Conservation (phyloP, 1,139 yeast genomes). For the Candida neerlandica region DNA sequence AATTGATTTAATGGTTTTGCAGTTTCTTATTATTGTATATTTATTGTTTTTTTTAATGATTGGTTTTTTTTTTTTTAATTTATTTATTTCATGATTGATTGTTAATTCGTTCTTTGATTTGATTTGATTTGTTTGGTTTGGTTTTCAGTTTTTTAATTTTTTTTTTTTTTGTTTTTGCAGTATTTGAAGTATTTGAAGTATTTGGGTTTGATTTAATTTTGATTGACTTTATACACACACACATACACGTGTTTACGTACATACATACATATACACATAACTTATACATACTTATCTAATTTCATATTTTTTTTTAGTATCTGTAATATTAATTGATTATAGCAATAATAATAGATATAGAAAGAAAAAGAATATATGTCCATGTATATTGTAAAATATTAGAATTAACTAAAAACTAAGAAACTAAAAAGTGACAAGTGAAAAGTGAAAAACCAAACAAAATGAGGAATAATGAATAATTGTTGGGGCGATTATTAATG, state of each 20-base stretch:
- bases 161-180: too few relatives aligned
- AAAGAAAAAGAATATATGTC: background rate
- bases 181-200: too few relatives aligned
- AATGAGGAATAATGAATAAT: background rate
- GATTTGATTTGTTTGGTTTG: background rate
- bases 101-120: conserved; percentile 1
- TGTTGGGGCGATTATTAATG: background rate
- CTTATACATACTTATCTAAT: too few relatives aligned
- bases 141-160: background rate
- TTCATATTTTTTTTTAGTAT: too few relatives aligned
- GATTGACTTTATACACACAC: background rate
- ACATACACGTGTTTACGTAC: too few relatives aligned
- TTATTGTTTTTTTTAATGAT: background rate
- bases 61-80: too few relatives aligned
- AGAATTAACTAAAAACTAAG: background rate
- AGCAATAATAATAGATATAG: background rate
- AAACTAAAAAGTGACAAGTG: too few relatives aligned
- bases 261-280: too few relatives aligned
- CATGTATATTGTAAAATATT: background rate
- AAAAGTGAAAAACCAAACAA: background rate
- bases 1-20: background rate
- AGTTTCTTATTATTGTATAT: conserved; percentile 2
- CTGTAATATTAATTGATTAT: too few relatives aligned
- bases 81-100: conserved; percentile 1
- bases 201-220: too few relatives aligned